Evolutionary conservation across 2,329 filamentous ascomycete genomes (phyloP).

Genomic region (Diaporthe vexans): DNA sequence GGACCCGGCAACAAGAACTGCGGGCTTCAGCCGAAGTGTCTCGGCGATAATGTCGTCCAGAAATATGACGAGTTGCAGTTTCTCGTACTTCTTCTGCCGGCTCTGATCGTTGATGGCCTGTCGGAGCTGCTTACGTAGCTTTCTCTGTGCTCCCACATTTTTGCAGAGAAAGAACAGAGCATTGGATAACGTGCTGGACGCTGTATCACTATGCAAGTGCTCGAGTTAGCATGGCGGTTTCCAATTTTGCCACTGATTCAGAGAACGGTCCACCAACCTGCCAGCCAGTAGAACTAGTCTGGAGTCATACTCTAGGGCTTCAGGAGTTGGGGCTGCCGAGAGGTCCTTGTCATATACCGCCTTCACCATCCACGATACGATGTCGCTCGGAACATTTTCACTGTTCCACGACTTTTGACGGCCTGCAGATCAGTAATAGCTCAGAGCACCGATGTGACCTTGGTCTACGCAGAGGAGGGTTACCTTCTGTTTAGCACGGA

Average conservation of each 20-base stretch:
- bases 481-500: slow-evolving; percentile 19
- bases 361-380: slow-evolving; percentile 35
- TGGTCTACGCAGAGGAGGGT: neutral
- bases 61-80: slow-evolving; percentile 22
- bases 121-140: slow-evolving; percentile 14
- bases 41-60: slow-evolving; percentile 35
- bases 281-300: slow-evolving; percentile 29
- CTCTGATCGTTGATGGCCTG: neutral
- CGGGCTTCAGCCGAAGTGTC: slow-evolving; percentile 34
- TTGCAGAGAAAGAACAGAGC: slow-evolving; percentile 25
- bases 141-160: slow-evolving; percentile 15
- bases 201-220: slow-evolving; percentile 20
- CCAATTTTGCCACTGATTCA: neutral
- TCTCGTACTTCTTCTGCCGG: slow-evolving; percentile 28
- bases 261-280: neutral
- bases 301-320: slow-evolving; percentile 25
- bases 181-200: slow-evolving; percentile 20
- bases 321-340: slow-evolving; percentile 18
- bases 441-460: neutral
- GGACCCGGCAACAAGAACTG: slow-evolving; percentile 25
- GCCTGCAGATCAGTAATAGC: neutral
- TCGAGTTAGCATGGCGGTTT: neutral
- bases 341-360: slow-evolving; percentile 22
- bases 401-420: slow-evolving; percentile 20
- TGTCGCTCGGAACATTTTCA: slow-evolving; percentile 26